Conservation (phyloP, 2,329 filamentous ascomycete genomes). For the Pseudogymnoascus verrucosus region DNA sequence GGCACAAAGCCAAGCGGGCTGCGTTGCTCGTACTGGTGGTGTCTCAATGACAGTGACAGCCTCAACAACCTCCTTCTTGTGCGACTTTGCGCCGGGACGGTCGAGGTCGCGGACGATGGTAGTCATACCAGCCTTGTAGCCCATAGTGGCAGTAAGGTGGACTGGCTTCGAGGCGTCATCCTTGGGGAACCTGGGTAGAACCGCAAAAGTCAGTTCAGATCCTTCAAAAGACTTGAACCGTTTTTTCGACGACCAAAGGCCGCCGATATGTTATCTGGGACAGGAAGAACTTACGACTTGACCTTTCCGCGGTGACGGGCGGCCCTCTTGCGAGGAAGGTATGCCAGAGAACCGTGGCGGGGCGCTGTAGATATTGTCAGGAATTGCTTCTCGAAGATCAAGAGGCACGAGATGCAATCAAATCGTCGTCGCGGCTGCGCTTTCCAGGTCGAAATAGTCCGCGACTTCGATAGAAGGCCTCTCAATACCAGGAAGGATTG, state of each 20-base stretch:
- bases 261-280: constrained; percentile 17
- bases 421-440: constrained; percentile 5
- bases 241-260: constrained; percentile 20
- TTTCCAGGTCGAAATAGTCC: constrained; percentile 6
- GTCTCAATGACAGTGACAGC: constrained; percentile 83
- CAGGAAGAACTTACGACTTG: constrained; percentile 69
- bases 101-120: constrained; percentile 98
- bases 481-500: background rate
- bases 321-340: constrained; percentile 84
- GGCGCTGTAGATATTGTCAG: constrained; percentile 54
- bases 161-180: constrained; percentile 99
- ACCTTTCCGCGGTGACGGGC: constrained; percentile 94
- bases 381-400: background rate
- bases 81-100: constrained; percentile 96
- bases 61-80: constrained; percentile 98
- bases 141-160: constrained; percentile 95
- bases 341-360: constrained; percentile 89
- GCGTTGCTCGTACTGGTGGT: constrained; percentile 87
- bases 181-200: constrained; percentile 79
- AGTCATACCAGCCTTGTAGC: constrained; percentile 99
- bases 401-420: constrained; percentile 2
- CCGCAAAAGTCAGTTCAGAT: constrained; percentile 15
- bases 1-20: constrained; percentile 70
- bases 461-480: background rate
- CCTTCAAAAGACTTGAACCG: constrained; percentile 18